These are phyloP conservation scores for Irpex sp. DNA, from an alignment of 1,284 basidiomycete genomes.

Conservation along the genomic window DNA sequence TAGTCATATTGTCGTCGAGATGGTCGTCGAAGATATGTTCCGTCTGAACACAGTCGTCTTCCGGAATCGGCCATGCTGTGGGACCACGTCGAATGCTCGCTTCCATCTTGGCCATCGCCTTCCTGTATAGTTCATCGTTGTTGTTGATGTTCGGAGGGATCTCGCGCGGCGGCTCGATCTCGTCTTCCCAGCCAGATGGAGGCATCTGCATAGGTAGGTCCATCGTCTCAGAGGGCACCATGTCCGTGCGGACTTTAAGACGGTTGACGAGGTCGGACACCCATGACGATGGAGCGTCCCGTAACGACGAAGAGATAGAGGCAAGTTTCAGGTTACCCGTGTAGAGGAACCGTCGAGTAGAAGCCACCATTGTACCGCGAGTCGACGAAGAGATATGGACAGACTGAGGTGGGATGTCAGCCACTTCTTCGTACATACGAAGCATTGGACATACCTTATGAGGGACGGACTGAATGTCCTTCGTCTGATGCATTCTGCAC, in stretches of 20 bases:
- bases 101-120: background rate
- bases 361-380: too few species aligned
- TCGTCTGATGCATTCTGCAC: background rate
- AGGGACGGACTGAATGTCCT: background rate
- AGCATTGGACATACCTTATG: background rate
- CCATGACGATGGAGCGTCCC: background rate
- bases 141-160: background rate
- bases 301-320: background rate
- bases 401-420: background rate
- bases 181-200: background rate
- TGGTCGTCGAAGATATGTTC: background rate
- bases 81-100: background rate
- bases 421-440: background rate
- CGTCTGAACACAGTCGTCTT: too few species aligned
- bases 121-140: background rate
- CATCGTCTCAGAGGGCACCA: background rate
- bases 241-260: background rate
- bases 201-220: slow-evolving; percentile 1
- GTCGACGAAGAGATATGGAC: background rate
- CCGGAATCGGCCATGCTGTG: too few species aligned
- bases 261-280: background rate
- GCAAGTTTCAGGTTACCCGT: background rate
- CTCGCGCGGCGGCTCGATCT: background rate
- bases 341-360: too few species aligned
- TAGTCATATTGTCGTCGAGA: too few species aligned